A percentile compares a stretch with the other conserved stretches of the same genome.
phyloP scores from a whole-genome alignment of 257 asterid species.

The Eustoma russellianum region DNA sequence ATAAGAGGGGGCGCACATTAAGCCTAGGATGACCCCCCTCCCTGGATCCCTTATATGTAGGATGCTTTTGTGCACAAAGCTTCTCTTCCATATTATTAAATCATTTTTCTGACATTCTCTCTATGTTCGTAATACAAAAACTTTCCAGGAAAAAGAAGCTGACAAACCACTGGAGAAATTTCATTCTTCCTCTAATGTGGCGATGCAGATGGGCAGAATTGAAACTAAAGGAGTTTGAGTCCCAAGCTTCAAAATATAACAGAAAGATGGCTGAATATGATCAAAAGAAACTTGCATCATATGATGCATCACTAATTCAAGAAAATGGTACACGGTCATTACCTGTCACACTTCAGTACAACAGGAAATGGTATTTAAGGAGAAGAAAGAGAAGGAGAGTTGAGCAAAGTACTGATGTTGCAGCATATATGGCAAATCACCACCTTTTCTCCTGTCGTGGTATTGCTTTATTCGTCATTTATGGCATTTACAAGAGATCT shows the following conservation, averaged over 20 bases:
- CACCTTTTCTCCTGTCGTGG: slow-evolving; percentile 64
- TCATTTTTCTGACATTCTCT: neutral
- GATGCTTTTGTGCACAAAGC: too few relatives aligned
- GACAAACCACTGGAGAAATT: slow-evolving; percentile 80
- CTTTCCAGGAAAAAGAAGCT: slow-evolving; percentile 68
- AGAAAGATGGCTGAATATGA: slow-evolving; percentile 34
- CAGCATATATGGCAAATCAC: slow-evolving; percentile 57
- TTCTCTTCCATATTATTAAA: too few relatives aligned
- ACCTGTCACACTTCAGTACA: slow-evolving; percentile 33
- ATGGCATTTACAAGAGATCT: neutral
- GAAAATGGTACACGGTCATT: slow-evolving; percentile 50
- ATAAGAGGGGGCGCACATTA: too few relatives aligned
- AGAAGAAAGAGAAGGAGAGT: slow-evolving; percentile 68
- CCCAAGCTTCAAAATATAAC: slow-evolving; percentile 47
- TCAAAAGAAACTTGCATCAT: slow-evolving; percentile 25
- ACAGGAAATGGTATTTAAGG: slow-evolving; percentile 38
- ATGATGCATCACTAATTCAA: slow-evolving; percentile 34
- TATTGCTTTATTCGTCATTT: slow-evolving; percentile 10
- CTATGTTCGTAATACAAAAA: neutral
- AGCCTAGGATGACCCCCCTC: too few relatives aligned
- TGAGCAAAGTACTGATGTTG: slow-evolving; percentile 43
- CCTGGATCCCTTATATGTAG: too few relatives aligned
- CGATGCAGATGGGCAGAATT: slow-evolving; percentile 88
- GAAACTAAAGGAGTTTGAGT: slow-evolving; percentile 58
- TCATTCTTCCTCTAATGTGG: slow-evolving; percentile 83